Base-by-base conservation (phyloP, 371 early-diverging fungal species). In the Lichtheimia hyalospora region DNA sequence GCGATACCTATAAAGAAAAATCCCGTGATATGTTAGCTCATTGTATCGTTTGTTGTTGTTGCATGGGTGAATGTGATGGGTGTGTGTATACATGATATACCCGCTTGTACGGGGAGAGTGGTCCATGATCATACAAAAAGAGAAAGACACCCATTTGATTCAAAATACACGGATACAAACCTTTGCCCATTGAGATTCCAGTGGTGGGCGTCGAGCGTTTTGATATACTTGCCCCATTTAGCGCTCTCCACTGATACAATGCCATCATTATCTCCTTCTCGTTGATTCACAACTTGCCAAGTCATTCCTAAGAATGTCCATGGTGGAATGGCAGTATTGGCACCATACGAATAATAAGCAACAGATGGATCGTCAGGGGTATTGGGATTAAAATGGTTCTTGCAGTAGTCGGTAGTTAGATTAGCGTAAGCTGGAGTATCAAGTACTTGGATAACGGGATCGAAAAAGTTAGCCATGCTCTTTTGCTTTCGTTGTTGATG, bases 211-310 rank as follows among this genome's bases (percentile, higher is more conserved):
- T 87, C 74, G 20, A 94, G 79, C 12, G 91, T 89, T 42, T 89
- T 89, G 27, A 93, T 65, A 61, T 93, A 92, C 52, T 85, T 73
- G 16, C 97, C 97, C 95, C 95, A 96, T 63, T 78, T 79, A 5
- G 96, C 94, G 58, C 87, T 86, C 13, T 82, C 65, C 10, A 92
- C 61, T 18, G 87, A 84, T 3, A 96, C 97, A 41, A 96, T 69
- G n/a, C 97, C 97, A 69, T 96, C 97, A 67, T 96, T 96, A 0
- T 83, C 81, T 10, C 96, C 97, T 67, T 95, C 96, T n/a, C 78
- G 75, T 23, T 72, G 72, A 34, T 82, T 74, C 49, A 95, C 83
- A 46, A 94, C 81, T 58, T 85, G 86, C 65, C 85, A 82, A 1
- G 91, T 85, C 20, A 88, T 75, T 2, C 83, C 89, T 49, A 84